Evolutionary conservation across 2,329 filamentous ascomycete genomes (phyloP).

Genomic region (Clonostachys rhizophaga): DNA sequence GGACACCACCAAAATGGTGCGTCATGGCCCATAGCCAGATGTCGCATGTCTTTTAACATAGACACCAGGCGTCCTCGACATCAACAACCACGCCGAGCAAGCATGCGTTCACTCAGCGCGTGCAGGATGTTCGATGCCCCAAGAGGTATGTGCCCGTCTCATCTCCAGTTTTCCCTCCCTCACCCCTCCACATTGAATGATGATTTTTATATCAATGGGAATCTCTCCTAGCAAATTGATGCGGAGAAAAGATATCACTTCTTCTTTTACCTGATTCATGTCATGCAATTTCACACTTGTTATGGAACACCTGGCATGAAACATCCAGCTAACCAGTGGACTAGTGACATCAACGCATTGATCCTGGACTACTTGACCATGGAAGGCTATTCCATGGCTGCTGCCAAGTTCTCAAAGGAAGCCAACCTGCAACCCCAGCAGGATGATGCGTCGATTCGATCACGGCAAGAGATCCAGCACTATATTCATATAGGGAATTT

Average conservation of each 20-base stretch:
- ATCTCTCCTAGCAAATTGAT: conserved; percentile 96
- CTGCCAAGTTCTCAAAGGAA: conserved; percentile 89
- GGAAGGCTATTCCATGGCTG: conserved; percentile 90
- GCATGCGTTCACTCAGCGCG: conserved; percentile 73
- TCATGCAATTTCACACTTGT: background rate
- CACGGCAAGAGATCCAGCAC: conserved; percentile 77
- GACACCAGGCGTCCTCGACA: conserved; percentile 60
- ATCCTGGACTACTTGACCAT: conserved; percentile 97
- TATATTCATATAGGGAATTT: conserved; percentile 85
- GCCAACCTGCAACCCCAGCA: conserved; percentile 78
- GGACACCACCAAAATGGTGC: no score
- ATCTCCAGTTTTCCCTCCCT: conserved; percentile 1
- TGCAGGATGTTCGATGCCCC: conserved; percentile 78
- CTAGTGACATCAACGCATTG: conserved; percentile 88
- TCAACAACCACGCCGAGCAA: conserved; percentile 68
- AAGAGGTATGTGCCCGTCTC: conserved; percentile 67
- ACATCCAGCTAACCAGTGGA: background rate
- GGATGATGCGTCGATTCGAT: conserved; percentile 67
- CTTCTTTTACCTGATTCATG: conserved; percentile 61
- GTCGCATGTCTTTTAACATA: no score
- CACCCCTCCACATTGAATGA: conserved; percentile 38
- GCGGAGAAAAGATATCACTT: conserved; percentile 75
- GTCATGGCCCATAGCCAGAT: no score
- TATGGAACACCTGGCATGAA: background rate
- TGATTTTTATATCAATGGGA: conserved; percentile 98